These are phyloP conservation scores for Chlamydomonas sp. DNA, from an alignment of 139 green algal species.

Conservation along the genomic window DNA sequence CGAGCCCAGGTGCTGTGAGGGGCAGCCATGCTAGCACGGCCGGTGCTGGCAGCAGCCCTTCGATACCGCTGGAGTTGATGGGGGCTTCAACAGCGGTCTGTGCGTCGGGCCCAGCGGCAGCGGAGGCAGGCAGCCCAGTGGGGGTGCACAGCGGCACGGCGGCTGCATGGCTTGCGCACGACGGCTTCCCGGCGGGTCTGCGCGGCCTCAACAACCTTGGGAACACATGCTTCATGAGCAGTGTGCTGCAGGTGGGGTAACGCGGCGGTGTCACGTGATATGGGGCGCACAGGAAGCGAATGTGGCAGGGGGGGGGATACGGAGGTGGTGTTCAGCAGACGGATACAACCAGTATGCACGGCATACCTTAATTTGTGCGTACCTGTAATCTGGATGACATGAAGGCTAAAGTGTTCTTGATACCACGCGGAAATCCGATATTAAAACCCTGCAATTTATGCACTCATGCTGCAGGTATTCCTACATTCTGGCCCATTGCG, in stretches of 20 bases:
- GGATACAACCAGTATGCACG: too few relatives aligned
- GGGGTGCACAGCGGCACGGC: not conserved
- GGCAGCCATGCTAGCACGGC: not conserved
- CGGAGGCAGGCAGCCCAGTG: not conserved
- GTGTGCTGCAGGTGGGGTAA: slow-evolving; percentile 81
- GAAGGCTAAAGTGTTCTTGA: not conserved
- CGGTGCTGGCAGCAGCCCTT: not conserved
- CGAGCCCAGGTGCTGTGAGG: not conserved
- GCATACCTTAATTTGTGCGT: not conserved
- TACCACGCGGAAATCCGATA: not conserved
- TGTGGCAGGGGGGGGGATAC: not conserved
- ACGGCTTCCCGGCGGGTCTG: slow-evolving; percentile 73
- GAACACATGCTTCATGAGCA: slow-evolving; percentile 98
- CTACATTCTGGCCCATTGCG: slow-evolving; percentile 83
- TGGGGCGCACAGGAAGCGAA: not conserved
- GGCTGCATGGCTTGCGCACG: not conserved
- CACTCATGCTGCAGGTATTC: slow-evolving; percentile 70
- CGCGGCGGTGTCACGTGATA: not conserved
- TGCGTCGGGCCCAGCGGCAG: not conserved
- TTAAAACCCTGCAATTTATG: not conserved
- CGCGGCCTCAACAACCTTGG: slow-evolving; percentile 94
- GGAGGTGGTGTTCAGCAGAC: not conserved
- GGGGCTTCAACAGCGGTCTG: not conserved
- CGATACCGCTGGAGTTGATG: not conserved
- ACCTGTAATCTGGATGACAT: not conserved